Evolutionary conservation across 2,329 filamentous ascomycete genomes (phyloP), one percentile per base, ranked within the genome.

Genomic region (Zarea fungicola): DNA sequence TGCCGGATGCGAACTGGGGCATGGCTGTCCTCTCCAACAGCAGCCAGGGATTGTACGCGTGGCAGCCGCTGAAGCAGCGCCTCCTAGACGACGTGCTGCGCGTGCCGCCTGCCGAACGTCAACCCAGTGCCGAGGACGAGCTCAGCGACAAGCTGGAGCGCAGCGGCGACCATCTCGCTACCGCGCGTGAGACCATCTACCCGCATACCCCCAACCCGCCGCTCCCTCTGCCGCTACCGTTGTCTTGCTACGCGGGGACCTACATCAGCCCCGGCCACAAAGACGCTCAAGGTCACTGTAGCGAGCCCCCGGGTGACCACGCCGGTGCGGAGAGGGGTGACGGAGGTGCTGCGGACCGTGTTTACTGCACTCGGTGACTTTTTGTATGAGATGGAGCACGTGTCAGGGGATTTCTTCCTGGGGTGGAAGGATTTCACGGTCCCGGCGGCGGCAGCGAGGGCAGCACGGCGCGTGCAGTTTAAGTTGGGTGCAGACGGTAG

Each of bases 241-340:
- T 70, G 62, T 62, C 69, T 52, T 66, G 68, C 42, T 69, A 70
- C 34, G 60, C 66, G 13, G 67, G 67, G 50, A 63, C 68, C 47
- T 70, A 69, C 58, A 63, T 65, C 50, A 65, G 69, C 56, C 32
- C 43, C 0, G n/a, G 55, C 54, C 6, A 55, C 52, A 29, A 50
- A 50, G 1, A 49, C 18, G 2, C 11, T 57, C 22, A 35, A 19
- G 7, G 36, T 57, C 3, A n/a, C 29, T 3, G 25, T 53, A 3
- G 21, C 42, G 2, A 50, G 47, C 14, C 48, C 51, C 6, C 39
- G 23, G n/a, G 14, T 37, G 25, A 9, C 41, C 13, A 19, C 40
- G 2, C 44, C 32, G 18, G 21, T 22, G 4, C 40, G 28, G 4
- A 25, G 48, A 3, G 49, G 29, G n/a, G 44, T 42, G 26, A 50